phyloP scores from a whole-genome alignment of 1,284 basidiomycete species.

The Violaceomyces palustris region DNA sequence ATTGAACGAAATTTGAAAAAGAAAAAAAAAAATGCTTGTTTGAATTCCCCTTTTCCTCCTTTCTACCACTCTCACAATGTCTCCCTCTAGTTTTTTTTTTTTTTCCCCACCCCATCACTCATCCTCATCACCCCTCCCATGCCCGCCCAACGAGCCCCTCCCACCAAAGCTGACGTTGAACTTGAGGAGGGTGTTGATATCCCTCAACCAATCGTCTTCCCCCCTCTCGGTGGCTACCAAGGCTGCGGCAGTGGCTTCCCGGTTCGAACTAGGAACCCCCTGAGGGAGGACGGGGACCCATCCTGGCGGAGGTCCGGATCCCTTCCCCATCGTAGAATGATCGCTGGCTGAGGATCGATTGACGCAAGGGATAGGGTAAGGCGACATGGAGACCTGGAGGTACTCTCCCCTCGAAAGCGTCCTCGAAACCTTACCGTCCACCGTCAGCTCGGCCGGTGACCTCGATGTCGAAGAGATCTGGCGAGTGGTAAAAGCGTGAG shows the following conservation, averaged over 20 bases:
- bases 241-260: too few species aligned
- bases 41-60: too few species aligned
- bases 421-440: conserved; percentile 82
- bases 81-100: too few species aligned
- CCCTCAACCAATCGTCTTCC: conserved; percentile 88
- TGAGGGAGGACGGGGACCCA: background rate
- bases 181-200: conserved; percentile 67
- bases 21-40: too few species aligned
- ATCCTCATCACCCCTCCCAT: conserved; percentile 31
- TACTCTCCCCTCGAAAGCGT: conserved; percentile 75
- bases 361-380: conserved; percentile 79
- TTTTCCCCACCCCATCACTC: too few species aligned
- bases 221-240: conserved; percentile 57
- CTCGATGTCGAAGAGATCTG: conserved; percentile 81
- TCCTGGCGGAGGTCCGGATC: too few species aligned
- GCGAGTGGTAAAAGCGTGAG: conserved; percentile 1
- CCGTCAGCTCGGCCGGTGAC: conserved; percentile 79
- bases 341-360: too few species aligned
- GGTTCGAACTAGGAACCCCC: conserved; percentile 22
- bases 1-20: too few species aligned
- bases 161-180: conserved; percentile 52
- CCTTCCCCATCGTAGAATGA: too few species aligned
- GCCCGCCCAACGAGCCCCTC: conserved; percentile 32
- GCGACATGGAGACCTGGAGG: conserved; percentile 76
- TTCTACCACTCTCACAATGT: too few species aligned